Conservation (phyloP, 2,329 filamentous ascomycete species). For the Sporothrix sp. region DNA sequence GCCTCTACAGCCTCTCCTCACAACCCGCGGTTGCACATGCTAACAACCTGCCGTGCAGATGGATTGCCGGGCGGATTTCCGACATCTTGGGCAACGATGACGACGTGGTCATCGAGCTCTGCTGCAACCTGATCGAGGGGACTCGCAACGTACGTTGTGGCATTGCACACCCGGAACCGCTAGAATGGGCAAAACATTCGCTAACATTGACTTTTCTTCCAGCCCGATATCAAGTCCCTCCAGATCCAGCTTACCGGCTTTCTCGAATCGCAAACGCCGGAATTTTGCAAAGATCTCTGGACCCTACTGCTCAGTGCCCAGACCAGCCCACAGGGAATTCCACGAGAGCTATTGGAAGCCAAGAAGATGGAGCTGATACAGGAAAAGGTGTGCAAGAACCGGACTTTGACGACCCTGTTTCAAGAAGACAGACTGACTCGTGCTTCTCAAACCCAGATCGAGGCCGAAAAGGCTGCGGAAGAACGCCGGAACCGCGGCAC, state of each 20-base stretch:
- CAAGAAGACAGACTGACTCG: neutral
- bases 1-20: neutral
- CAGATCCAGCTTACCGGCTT: constrained; percentile 95
- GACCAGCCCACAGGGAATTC: constrained; percentile 76
- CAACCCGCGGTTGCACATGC: too few species aligned
- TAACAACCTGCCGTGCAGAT: too few species aligned
- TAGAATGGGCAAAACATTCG: too few species aligned
- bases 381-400: constrained; percentile 61
- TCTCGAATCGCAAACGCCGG: constrained; percentile 78
- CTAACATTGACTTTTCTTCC: neutral
- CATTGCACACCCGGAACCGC: neutral
- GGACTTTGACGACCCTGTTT: too few species aligned
- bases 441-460: constrained; percentile 44
- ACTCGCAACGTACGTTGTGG: constrained; percentile 63
- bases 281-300: constrained; percentile 93
- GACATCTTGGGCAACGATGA: constrained; percentile 88
- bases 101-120: constrained; percentile 87
- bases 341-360: constrained; percentile 86
- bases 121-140: constrained; percentile 61
- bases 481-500: constrained; percentile 63
- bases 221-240: constrained; percentile 93
- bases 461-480: constrained; percentile 73
- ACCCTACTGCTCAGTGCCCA: constrained; percentile 85
- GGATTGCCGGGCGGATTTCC: constrained; percentile 83
- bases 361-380: constrained; percentile 94